Base-by-base conservation (phyloP, 2,329 filamentous ascomycete genomes). In the Leptographium lundbergii region DNA sequence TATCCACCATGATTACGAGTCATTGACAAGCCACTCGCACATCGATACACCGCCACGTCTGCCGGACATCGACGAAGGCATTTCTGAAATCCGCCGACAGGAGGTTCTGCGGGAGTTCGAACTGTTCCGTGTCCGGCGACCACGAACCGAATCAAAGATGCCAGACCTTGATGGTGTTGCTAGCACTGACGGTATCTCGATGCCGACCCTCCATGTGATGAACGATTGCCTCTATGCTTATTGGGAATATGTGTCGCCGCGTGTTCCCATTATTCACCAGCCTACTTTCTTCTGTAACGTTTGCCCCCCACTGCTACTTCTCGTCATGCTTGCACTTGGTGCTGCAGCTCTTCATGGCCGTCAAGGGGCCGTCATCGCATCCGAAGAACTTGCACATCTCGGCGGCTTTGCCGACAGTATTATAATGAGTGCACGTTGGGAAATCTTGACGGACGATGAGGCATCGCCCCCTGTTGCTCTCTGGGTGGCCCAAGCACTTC, bases 231-330 rank as follows among this genome's bases (percentile, higher is more conserved):
- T 92, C 62, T 81, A 83, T n/a, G 89, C 89, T 52, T 96, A 89
- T 71, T 96, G 91, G 91, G 82, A 87, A 57, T 83, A 89, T 66
- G 88, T 95, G 59, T 90, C 92, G 62, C 85, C 88, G 9, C 89
- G 95, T 63, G 75, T 96, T 58, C 91, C 91, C 11, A 91, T 96
- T 60, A 77, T 96, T 47, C 91, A 96, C 68, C 87, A 89, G 66
- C 88, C 90, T 1, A 95, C 90, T 0, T 96, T 96, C 69, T 86
- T 85, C 4, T 81, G 87, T 7, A 87, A 89, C 65, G 82, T 84
- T n/a, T 91, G 88, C 54, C 86, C 87, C 0, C 84, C 89, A 62
- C 77, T 91, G 42, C 78, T 96, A 3, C 74, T 96, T 32, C 77
- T 95, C 58, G 84, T 88, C 19, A 90, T 96, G 74, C 86, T 95